phyloP scores from a whole-genome alignment of 129 eudicot species.

The Artemisia annua region DNA sequence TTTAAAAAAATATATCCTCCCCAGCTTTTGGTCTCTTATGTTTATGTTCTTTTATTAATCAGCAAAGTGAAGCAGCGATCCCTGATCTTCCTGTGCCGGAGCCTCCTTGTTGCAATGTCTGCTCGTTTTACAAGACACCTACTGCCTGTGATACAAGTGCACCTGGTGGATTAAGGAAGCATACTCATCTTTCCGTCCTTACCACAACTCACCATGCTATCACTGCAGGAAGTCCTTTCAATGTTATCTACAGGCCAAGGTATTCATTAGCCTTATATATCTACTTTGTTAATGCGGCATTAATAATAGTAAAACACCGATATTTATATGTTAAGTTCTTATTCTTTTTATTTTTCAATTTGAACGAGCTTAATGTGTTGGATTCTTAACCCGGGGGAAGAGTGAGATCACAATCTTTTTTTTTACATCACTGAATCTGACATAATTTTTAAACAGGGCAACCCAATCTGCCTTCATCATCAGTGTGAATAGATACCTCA shows the following conservation, averaged over 20 bases:
- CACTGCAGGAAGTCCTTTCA: constrained; percentile 60
- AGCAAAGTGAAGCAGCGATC: constrained; percentile 74
- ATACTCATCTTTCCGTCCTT: constrained; percentile 78
- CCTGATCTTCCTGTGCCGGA: constrained; percentile 79
- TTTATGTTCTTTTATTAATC: constrained; percentile 29
- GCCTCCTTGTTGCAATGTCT: constrained; percentile 66
- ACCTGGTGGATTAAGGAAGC: constrained; percentile 81
- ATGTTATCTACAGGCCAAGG: constrained; percentile 61
- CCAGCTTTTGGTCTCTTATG: constrained; percentile 10
- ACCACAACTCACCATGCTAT: constrained; percentile 88
- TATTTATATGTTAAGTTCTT: not conserved
- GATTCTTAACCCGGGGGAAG: not conserved
- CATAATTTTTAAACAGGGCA: constrained; percentile 51
- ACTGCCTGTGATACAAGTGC: constrained; percentile 87
- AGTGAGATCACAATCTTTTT: not conserved
- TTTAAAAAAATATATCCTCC: not conserved
- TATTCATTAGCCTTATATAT: constrained; percentile 18
- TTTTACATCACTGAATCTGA: not conserved
- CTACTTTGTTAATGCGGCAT: constrained; percentile 7
- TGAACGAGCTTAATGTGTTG: not conserved
- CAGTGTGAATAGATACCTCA: constrained; percentile 83
- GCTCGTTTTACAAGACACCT: constrained; percentile 81
- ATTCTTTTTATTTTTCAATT: too few relatives aligned
- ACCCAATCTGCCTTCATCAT: constrained; percentile 83
- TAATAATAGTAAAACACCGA: not conserved